phyloP scores from a whole-genome alignment of 75 land plant species.

The Pseudotsuga menziesii region DNA sequence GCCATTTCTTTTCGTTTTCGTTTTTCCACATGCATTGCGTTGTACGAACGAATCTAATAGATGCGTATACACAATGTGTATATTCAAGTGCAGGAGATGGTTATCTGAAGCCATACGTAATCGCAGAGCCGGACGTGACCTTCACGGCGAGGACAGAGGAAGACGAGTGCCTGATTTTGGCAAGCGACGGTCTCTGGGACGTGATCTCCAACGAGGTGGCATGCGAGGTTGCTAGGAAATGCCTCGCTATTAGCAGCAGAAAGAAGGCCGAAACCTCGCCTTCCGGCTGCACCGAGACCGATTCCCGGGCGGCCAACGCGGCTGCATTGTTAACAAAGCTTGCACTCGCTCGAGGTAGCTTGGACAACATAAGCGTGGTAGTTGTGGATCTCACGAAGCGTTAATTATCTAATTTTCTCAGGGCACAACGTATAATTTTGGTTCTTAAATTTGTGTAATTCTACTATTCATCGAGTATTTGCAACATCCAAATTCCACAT shows the following conservation, averaged over 20 bases:
- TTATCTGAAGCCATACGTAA: slow-evolving; percentile 73
- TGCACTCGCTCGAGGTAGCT: slow-evolving; percentile 69
- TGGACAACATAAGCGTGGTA: slow-evolving; percentile 89
- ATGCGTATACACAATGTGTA: neutral
- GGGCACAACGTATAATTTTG: no score
- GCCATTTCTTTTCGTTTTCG: neutral
- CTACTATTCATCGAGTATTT: no score
- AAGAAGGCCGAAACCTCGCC: neutral
- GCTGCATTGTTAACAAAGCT: slow-evolving; percentile 81
- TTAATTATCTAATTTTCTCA: no score
- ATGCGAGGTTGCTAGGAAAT: slow-evolving; percentile 55
- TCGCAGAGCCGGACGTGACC: slow-evolving; percentile 67
- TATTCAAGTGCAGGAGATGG: slow-evolving; percentile 41
- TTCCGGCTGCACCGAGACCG: slow-evolving; percentile 22
- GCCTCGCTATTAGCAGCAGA: slow-evolving; percentile 6
- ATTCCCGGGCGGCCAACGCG: slow-evolving; percentile 45
- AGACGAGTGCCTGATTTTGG: slow-evolving; percentile 71
- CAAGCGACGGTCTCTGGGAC: slow-evolving; percentile 87
- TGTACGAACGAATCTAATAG: neutral
- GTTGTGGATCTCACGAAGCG: slow-evolving; percentile 65
- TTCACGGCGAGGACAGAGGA: slow-evolving; percentile 44
- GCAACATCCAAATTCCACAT: no score
- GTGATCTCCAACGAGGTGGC: slow-evolving; percentile 69
- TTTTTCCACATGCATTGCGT: neutral
- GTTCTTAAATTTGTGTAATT: no score